Evolutionary conservation across 768 basidiomycete species (phyloP).

Genomic region (Lentinula edodes): DNA sequence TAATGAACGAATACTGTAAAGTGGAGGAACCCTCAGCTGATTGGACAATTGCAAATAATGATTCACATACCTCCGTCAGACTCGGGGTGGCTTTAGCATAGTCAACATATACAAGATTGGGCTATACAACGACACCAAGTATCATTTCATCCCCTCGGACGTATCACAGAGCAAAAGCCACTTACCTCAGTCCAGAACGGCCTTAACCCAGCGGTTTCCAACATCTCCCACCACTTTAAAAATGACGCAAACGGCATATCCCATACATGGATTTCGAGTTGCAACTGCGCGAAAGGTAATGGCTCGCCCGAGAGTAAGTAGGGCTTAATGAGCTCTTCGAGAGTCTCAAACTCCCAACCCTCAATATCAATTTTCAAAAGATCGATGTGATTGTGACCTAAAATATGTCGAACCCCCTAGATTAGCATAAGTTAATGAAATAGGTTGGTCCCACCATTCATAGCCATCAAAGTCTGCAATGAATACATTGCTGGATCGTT

Average conservation of each 20-base stretch:
- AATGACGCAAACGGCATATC: slow-evolving; percentile 45
- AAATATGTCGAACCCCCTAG: not conserved
- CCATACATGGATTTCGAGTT: slow-evolving; percentile 61
- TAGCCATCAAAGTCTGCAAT: slow-evolving; percentile 56
- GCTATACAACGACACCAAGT: slow-evolving; percentile 21
- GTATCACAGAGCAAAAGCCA: not conserved
- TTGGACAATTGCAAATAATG: not conserved
- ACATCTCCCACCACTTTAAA: slow-evolving; percentile 63
- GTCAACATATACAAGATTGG: slow-evolving; percentile 54
- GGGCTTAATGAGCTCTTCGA: slow-evolving; percentile 41
- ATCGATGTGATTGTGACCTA: slow-evolving; percentile 64
- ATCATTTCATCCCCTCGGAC: not conserved
- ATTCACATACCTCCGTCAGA: slow-evolving; percentile 39
- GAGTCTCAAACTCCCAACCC: slow-evolving; percentile 58
- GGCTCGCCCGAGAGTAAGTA: slow-evolving; percentile 44
- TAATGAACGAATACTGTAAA: slow-evolving; percentile 49
- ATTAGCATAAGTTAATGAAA: not conserved
- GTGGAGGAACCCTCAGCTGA: not conserved
- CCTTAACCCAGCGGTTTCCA: slow-evolving; percentile 62
- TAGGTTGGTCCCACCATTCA: slow-evolving; percentile 40
- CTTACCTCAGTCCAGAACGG: slow-evolving; percentile 65
- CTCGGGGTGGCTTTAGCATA: slow-evolving; percentile 44
- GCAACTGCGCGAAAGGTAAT: slow-evolving; percentile 67
- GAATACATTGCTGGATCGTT: slow-evolving; percentile 42
- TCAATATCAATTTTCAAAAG: slow-evolving; percentile 73